Base-by-base conservation (phyloP, 805 yeast species). In the Ascoidea asiatica region DNA sequence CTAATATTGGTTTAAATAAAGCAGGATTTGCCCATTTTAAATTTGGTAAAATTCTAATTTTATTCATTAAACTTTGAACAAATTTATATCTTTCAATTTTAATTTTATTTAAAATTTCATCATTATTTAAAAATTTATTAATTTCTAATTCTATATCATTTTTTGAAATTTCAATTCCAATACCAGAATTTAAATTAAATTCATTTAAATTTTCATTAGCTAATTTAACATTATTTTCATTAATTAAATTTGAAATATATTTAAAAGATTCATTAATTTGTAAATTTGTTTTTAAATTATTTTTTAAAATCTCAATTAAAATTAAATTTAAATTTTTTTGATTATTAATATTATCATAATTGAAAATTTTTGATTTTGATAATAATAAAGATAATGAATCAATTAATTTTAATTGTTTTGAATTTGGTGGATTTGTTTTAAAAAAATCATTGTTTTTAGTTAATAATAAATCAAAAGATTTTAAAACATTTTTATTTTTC, bases 1-100 rank as follows among this genome's bases (percentile, higher is more conserved):
- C 98, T 53, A 92, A 81, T 20, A 77, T 71, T 13, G 95, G 95
- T 64, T 92, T 92, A 67, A 92, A 85, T 45, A 75, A 67, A 43
- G 79, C 74, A 36, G 97, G 95, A 41, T 82, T 73, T 6, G 97
- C 97, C 95, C 96, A 92, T 64, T 85, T 87, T 62, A 92, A 71
- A 18, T 67, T 75, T 4, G 87, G 80, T 40, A 87, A 56, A 51
- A 70, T 73, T 70, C 85, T 87, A 49, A 85, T 75, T 40, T 78
- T 80, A 3, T 88, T 89, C 63, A 90, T 70, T 8, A 87, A 66
- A 20, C 77, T 70, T 20, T 96, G 90, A 44, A 90, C 80, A 21
- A 75, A 63, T 53, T 81, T 77, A 63, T 92, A 92, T 60, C 98
- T 75, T 60, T 82, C 76, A n/a, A 70, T 65, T 48, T 65, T 65